Percentiles rank a stretch among this genome's conserved stretches.
phyloP scores from a whole-genome alignment of 805 yeast species.

The Barnettozyma sucrosica region DNA sequence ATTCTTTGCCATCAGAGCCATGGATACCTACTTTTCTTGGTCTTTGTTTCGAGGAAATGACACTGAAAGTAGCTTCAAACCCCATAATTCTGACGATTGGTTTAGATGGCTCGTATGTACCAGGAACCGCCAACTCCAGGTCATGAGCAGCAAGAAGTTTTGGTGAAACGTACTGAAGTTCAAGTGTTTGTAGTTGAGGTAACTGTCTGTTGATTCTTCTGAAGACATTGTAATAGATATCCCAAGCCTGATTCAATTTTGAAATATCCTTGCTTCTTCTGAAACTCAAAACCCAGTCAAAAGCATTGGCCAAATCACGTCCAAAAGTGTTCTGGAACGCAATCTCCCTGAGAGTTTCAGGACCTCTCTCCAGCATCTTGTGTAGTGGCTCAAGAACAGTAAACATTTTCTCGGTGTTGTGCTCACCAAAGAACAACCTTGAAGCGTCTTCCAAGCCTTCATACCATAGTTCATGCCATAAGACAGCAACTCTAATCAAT shows the following conservation, averaged over 20 bases:
- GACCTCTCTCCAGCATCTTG: constrained; percentile 75
- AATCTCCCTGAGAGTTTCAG: constrained; percentile 87
- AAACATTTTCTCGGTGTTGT: constrained; percentile 91
- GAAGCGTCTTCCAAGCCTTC: constrained; percentile 98
- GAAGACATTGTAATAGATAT: constrained; percentile 89
- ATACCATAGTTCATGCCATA: constrained; percentile 98
- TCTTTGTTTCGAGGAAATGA: constrained; percentile 91
- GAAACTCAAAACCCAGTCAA: constrained; percentile 86
- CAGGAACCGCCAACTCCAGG: constrained; percentile 87
- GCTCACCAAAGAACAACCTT: constrained; percentile 86
- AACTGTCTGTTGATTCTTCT: constrained; percentile 83
- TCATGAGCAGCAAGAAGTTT: constrained; percentile 71
- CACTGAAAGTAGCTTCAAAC: constrained; percentile 79
- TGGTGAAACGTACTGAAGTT: constrained; percentile 91
- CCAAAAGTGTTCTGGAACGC: constrained; percentile 93
- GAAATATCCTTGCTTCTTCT: constrained; percentile 81
- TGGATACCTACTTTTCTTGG: constrained; percentile 77
- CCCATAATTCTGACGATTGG: constrained; percentile 65
- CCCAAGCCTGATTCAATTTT: constrained; percentile 96
- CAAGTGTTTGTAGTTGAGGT: constrained; percentile 80
- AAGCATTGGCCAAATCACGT: constrained; percentile 85
- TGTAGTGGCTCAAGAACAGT: constrained; percentile 86
- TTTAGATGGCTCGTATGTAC: constrained; percentile 83
- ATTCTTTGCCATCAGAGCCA: constrained; percentile 91
- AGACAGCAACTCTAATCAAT: constrained; percentile 86